Evolutionary conservation across 306 rosid species (phyloP).

Genomic region (Cucumis melo): DNA sequence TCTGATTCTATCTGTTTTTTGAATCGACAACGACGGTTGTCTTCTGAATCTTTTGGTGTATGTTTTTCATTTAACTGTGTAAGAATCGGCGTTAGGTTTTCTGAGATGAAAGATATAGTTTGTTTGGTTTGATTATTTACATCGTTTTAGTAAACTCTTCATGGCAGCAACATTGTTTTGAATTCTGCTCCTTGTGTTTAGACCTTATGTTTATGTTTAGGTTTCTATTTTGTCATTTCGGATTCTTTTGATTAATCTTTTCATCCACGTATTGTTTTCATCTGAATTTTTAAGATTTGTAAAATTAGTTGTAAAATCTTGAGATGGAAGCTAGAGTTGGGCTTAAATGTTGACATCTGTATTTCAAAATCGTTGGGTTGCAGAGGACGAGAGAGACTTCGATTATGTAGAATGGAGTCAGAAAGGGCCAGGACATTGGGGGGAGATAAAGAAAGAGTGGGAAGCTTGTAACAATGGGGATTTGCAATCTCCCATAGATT

Average conservation of each 20-base stretch:
- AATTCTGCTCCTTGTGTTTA: neutral
- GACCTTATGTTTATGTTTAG: neutral
- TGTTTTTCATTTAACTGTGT: neutral
- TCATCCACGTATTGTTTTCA: neutral
- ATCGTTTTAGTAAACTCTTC: neutral
- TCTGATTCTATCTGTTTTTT: neutral
- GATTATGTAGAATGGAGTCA: constrained; percentile 30
- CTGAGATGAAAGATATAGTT: neutral
- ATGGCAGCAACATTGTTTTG: neutral
- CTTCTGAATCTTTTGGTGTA: neutral
- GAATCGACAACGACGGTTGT: neutral
- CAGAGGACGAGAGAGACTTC: constrained; percentile 53
- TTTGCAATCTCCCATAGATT: constrained; percentile 64
- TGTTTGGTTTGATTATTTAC: neutral
- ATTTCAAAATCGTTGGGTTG: neutral
- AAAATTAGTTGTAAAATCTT: too few relatives aligned
- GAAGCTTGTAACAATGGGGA: constrained; percentile 33
- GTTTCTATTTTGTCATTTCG: neutral
- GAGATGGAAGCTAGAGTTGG: neutral
- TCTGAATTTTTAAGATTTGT: neutral
- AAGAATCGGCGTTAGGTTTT: neutral
- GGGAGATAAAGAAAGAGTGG: constrained; percentile 47
- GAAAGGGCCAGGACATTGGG: constrained; percentile 51
- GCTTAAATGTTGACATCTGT: neutral
- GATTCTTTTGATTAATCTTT: neutral